These are phyloP conservation scores for Myrica gale DNA, from an alignment of 306 rosid genomes.

Conservation along the genomic window DNA sequence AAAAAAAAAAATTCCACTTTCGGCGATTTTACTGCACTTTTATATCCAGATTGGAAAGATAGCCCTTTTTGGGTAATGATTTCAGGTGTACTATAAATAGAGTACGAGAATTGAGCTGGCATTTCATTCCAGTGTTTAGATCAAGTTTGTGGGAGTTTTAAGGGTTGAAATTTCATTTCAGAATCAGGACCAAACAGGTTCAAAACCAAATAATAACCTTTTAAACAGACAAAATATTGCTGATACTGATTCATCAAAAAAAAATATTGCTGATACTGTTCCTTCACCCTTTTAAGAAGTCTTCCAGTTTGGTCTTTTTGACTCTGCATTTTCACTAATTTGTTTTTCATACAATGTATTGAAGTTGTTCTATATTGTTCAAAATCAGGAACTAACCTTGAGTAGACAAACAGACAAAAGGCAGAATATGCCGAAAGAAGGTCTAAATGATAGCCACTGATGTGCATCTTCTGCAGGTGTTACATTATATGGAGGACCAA, in stretches of 20 bases:
- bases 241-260: too few species aligned
- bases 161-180: neutral
- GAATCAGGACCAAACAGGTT: too few species aligned
- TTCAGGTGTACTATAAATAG: too few species aligned
- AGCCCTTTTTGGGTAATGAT: too few species aligned
- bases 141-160: neutral
- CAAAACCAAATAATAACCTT: neutral
- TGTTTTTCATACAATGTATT: neutral
- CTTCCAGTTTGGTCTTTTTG: neutral
- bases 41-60: too few species aligned
- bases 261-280: neutral
- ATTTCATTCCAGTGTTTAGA: neutral
- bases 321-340: neutral
- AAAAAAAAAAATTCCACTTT: too few species aligned
- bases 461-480: constrained; percentile 54
- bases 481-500: constrained; percentile 82
- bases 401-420: neutral
- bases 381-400: neutral
- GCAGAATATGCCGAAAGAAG: constrained; percentile 2
- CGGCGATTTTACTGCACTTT: too few species aligned
- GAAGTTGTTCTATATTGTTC: neutral
- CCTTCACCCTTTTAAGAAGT: neutral
- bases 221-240: neutral
- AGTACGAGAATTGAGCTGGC: neutral
- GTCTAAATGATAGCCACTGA: constrained; percentile 10